A percentile compares a stretch with the other conserved stretches of the same genome.
Conservation (phyloP, 768 basidiomycete species). For the Pleurotus salmoneostramineus region DNA sequence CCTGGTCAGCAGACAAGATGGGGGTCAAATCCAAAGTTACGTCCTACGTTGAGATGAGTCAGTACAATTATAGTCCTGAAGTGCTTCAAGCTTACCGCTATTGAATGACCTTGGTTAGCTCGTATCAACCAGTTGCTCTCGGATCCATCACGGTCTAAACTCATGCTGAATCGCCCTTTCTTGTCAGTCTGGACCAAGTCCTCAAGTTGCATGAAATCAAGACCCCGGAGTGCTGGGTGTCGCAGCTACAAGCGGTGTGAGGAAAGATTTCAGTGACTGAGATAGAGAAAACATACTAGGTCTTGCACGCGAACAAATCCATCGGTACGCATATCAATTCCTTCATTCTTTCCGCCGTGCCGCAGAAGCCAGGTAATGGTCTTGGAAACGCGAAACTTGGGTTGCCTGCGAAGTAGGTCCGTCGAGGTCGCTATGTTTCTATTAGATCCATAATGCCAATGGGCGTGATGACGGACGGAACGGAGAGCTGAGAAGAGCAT, state of each 20-base stretch:
- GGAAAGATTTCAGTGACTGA: no score
- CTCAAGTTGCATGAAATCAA: constrained; percentile 43
- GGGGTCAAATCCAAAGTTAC: constrained; percentile 43
- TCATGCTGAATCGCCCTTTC: constrained; percentile 44
- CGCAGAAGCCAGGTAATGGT: constrained; percentile 55
- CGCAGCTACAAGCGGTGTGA: constrained; percentile 38
- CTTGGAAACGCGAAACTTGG: constrained; percentile 6
- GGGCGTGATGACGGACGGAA: no score
- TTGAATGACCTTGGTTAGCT: constrained; percentile 67
- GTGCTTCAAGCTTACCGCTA: constrained; percentile 35
- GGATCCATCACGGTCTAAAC: constrained; percentile 1
- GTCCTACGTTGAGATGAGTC: constrained; percentile 13
- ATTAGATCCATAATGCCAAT: neutral
- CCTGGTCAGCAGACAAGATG: constrained; percentile 44
- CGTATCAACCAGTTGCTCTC: constrained; percentile 54
- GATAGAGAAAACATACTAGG: constrained; percentile 47
- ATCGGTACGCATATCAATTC: constrained; percentile 63
- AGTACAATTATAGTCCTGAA: neutral
- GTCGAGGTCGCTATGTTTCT: neutral
- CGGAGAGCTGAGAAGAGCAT: no score
- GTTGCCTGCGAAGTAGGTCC: neutral
- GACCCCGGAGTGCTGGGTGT: constrained; percentile 45
- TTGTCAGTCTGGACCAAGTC: constrained; percentile 47
- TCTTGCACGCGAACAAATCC: constrained; percentile 73
- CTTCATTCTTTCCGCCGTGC: constrained; percentile 62